Conservation (phyloP, 768 basidiomycete species). For the Naganishia antarctica region DNA sequence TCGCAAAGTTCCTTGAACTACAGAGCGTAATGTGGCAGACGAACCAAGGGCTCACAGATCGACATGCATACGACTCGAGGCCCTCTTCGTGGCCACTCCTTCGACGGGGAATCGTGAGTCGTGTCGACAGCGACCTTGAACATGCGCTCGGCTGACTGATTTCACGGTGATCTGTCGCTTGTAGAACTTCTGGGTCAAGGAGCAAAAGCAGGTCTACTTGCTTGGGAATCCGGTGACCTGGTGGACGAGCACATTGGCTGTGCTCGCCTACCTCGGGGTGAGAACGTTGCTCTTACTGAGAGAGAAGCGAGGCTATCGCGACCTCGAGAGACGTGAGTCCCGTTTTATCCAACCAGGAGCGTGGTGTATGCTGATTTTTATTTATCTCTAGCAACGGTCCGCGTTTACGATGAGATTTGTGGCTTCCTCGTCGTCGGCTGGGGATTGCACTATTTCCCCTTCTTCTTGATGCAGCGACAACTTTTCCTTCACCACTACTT, state of each 20-base stretch:
- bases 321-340: conserved; percentile 83
- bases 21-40: conserved; percentile 96
- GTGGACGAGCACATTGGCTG: conserved; percentile 74
- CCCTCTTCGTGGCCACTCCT: conserved; percentile 86
- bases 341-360: not conserved
- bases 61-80: conserved; percentile 92
- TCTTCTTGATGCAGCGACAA: conserved; percentile 95
- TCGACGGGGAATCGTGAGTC: conserved; percentile 81
- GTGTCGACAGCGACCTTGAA: no score
- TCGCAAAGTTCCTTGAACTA: conserved; percentile 83
- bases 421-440: conserved; percentile 90
- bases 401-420: conserved; percentile 71
- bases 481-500: conserved; percentile 98
- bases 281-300: conserved; percentile 79
- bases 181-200: conserved; percentile 98
- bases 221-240: conserved; percentile 91
- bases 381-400: not conserved
- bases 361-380: not conserved
- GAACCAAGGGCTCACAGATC: conserved; percentile 89
- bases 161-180: not conserved
- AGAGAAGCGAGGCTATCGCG: conserved; percentile 81
- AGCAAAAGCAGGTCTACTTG: conserved; percentile 90
- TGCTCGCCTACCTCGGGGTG: conserved; percentile 62
- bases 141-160: no score
- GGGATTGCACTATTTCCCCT: conserved; percentile 89